phyloP scores from a whole-genome alignment of 2,329 filamentous ascomycete species.

The Drechslerella stenobrocha region DNA sequence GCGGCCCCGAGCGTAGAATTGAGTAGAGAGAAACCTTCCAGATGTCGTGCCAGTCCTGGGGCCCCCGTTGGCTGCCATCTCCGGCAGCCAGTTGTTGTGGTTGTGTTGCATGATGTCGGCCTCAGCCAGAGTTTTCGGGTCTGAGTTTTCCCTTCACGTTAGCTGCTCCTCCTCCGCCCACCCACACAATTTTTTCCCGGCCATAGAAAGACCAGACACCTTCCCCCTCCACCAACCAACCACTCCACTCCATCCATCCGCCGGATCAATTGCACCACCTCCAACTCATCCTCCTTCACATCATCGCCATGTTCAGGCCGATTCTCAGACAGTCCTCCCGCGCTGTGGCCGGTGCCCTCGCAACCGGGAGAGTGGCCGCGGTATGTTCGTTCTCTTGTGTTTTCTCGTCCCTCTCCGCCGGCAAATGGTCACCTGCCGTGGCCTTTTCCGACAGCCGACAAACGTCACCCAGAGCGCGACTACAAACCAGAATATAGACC shows the following conservation, averaged over 20 bases:
- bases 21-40: neutral
- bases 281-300: conserved; percentile 57
- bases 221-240: conserved; percentile 41
- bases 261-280: conserved; percentile 47
- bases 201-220: conserved; percentile 34
- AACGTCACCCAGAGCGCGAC: conserved; percentile 56
- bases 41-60: neutral
- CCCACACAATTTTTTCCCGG: conserved; percentile 49
- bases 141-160: conserved; percentile 41
- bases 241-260: conserved; percentile 47
- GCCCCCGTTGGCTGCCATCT: neutral
- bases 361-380: conserved; percentile 86
- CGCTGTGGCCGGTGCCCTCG: conserved; percentile 82
- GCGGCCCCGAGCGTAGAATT: neutral
- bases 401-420: conserved; percentile 57
- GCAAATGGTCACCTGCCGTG: conserved; percentile 57
- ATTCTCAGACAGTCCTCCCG: conserved; percentile 95
- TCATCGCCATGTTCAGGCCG: conserved; percentile 87
- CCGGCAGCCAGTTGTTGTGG: neutral
- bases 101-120: conserved; percentile 47
- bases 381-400: conserved; percentile 71
- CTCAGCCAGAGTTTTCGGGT: conserved; percentile 44
- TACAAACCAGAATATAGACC: conserved; percentile 54
- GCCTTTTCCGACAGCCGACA: conserved; percentile 58
- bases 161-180: conserved; percentile 23